Conservation (phyloP, 2,329 filamentous ascomycete genomes). For the Teratosphaeriaceae sp. region DNA sequence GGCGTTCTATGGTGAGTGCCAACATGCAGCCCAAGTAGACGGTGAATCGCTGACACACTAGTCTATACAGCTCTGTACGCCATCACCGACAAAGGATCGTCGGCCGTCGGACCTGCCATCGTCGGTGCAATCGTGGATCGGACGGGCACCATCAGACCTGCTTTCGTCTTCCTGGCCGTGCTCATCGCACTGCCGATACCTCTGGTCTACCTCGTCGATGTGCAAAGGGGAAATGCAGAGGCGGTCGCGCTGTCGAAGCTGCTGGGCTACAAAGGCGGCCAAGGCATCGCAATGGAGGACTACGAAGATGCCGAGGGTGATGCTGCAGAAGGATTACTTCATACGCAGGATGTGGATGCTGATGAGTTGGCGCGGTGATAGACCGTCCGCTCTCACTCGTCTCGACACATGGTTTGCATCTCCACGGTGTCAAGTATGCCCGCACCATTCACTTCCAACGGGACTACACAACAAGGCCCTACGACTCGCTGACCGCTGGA, state of each 20-base stretch:
- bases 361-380: too few relatives aligned
- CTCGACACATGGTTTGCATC: too few relatives aligned
- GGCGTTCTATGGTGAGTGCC: slow-evolving; percentile 94
- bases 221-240: slow-evolving; percentile 52
- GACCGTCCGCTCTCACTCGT: too few relatives aligned
- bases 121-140: slow-evolving; percentile 87
- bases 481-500: too few relatives aligned
- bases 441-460: too few relatives aligned
- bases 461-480: too few relatives aligned
- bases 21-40: too few relatives aligned
- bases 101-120: slow-evolving; percentile 87
- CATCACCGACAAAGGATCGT: slow-evolving; percentile 94
- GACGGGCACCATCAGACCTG: slow-evolving; percentile 47
- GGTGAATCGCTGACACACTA: too few relatives aligned
- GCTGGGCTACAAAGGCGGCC: not conserved
- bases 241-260: slow-evolving; percentile 30
- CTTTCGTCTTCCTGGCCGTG: slow-evolving; percentile 84
- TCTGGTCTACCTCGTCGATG: slow-evolving; percentile 76
- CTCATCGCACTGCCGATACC: slow-evolving; percentile 81
- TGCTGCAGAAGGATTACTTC: slow-evolving; percentile 2
- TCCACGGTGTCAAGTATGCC: too few relatives aligned
- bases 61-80: slow-evolving; percentile 94
- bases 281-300: slow-evolving; percentile 5
- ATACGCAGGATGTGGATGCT: not conserved
- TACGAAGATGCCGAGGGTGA: slow-evolving; percentile 1